Percentiles rank a stretch among this genome's conserved stretches.
Evolutionary conservation across 768 basidiomycete species (phyloP).

Genomic region (Dentipellis fragilis): DNA sequence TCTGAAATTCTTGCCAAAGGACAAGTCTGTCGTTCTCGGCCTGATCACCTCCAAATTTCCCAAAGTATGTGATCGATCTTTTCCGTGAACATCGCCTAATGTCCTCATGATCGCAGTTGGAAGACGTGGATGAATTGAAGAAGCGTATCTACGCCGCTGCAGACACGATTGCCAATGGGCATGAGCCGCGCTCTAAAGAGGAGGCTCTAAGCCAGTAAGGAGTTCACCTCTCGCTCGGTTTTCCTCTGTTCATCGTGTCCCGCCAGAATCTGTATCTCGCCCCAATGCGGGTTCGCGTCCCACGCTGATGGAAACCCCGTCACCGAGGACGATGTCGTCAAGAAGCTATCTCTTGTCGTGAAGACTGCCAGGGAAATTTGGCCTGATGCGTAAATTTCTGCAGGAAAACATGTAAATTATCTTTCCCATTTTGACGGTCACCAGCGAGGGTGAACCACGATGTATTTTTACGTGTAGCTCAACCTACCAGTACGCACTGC

Average conservation of each 20-base stretch:
- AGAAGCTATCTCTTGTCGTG: conserved; percentile 25
- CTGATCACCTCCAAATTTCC: conserved; percentile 35
- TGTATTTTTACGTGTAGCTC: too few species aligned
- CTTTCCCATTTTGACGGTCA: too few species aligned
- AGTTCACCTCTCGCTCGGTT: too few species aligned
- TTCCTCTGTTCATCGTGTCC: too few species aligned
- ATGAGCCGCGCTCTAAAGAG: conserved; percentile 25
- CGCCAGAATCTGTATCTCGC: conserved; percentile 31
- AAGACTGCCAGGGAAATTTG: conserved; percentile 20
- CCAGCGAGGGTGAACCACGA: too few species aligned
- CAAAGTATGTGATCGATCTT: not conserved
- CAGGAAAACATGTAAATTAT: too few species aligned
- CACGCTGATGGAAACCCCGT: conserved; percentile 36
- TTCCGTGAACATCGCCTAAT: not conserved
- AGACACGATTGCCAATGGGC: conserved; percentile 28
- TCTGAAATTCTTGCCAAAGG: conserved; percentile 38
- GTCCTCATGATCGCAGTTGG: conserved; percentile 20
- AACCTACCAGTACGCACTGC: too few species aligned
- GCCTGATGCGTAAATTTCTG: not conserved
- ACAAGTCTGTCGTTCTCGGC: conserved; percentile 33
- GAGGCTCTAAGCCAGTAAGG: conserved; percentile 31
- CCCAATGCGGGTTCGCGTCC: conserved; percentile 43
- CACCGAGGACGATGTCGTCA: conserved; percentile 24
- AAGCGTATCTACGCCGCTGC: conserved; percentile 34
- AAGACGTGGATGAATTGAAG: conserved; percentile 30